phyloP scores from a whole-genome alignment of 2,329 filamentous ascomycete species.

The Aphanocladium album region DNA sequence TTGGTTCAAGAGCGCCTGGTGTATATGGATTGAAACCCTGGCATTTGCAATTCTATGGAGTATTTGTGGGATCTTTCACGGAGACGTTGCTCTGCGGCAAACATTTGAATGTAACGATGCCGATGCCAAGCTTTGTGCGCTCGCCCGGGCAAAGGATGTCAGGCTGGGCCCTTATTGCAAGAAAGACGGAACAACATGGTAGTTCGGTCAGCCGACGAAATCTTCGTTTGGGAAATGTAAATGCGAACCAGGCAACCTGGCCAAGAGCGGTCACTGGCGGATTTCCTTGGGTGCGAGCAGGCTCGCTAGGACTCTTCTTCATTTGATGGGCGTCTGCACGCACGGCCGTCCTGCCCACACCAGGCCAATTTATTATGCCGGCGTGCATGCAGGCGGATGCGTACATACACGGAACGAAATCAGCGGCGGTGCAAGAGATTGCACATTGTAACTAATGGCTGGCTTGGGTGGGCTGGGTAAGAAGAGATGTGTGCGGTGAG shows the following conservation, averaged over 20 bases:
- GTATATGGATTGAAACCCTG: not conserved
- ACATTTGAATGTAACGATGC: not conserved
- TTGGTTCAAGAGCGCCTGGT: not conserved
- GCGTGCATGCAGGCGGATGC: not conserved
- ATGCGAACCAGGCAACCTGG: too few species aligned
- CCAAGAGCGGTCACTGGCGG: not conserved
- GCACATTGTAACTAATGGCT: not conserved
- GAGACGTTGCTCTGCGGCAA: not conserved
- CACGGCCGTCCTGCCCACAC: not conserved
- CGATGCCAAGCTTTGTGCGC: not conserved
- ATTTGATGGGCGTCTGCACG: conserved; percentile 1
- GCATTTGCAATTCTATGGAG: not conserved
- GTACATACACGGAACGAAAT: not conserved
- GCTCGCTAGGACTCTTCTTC: not conserved
- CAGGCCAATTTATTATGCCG: not conserved
- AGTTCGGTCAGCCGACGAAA: not conserved
- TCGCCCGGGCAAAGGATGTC: not conserved
- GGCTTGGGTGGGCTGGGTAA: not conserved
- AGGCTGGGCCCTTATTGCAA: not conserved
- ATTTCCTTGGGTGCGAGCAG: not conserved
- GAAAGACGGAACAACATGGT: not conserved
- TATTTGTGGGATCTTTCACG: not conserved
- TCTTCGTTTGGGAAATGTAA: too few species aligned
- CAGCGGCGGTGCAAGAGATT: not conserved
- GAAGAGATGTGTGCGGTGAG: not conserved